Percentiles rank a stretch among this genome's conserved stretches.
Conservation (phyloP, 148 eudicot genomes). For the Chenopodium quinoa region DNA sequence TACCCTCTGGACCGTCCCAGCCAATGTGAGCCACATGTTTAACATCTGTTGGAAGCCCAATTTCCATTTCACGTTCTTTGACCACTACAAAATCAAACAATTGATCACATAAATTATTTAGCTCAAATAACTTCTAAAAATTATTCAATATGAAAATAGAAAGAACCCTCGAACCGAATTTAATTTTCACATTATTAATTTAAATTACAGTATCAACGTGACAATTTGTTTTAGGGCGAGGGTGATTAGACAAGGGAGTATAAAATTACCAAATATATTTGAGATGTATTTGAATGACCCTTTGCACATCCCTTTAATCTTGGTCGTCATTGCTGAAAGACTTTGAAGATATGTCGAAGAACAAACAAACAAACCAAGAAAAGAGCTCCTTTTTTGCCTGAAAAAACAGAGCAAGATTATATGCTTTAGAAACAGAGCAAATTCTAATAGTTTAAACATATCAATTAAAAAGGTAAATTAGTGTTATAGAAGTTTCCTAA, state of each 20-base stretch:
- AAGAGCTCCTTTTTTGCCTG: constrained; percentile 18
- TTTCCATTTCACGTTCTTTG: constrained; percentile 73
- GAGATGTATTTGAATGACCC: constrained; percentile 77
- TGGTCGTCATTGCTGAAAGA: constrained; percentile 45
- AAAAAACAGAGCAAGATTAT: constrained; percentile 21
- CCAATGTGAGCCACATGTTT: constrained; percentile 91
- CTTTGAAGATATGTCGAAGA: constrained; percentile 3
- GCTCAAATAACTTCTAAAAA: neutral
- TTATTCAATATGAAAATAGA: no score
- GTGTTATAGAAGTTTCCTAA: constrained; percentile 10
- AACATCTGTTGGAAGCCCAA: constrained; percentile 82
- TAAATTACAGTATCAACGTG: no score
- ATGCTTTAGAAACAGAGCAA: constrained; percentile 18
- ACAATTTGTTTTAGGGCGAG: neutral
- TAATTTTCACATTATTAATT: no score
- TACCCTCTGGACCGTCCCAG: constrained; percentile 67
- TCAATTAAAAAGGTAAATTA: constrained; percentile 1
- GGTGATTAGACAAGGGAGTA: neutral
- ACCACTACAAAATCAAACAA: constrained; percentile 38
- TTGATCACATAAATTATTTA: neutral
- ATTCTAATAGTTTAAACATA: neutral
- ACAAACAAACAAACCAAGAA: neutral
- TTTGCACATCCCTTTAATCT: constrained; percentile 78
- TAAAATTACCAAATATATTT: constrained; percentile 68
- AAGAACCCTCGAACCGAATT: no score